A percentile compares a stretch with the other conserved stretches of the same genome.
Conservation (phyloP, 2,329 filamentous ascomycete species). For the Penicillium fuscoglaucum region DNA sequence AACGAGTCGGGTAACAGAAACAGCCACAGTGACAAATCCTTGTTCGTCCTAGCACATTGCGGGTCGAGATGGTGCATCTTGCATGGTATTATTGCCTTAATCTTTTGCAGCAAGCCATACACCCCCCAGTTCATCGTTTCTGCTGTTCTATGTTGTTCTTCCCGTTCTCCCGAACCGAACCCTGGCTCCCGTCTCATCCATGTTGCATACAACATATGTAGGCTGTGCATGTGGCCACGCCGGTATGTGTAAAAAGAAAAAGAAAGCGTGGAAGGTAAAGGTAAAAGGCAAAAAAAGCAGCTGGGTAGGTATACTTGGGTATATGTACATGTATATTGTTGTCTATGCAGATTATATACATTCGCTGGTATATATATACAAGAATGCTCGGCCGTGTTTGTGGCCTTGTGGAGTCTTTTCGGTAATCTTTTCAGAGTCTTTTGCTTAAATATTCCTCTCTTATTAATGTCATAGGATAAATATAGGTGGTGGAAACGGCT, state of each 20-base stretch:
- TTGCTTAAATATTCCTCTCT: no score
- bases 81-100: neutral
- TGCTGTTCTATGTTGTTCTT: neutral
- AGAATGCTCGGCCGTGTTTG: no score
- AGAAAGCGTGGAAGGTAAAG: neutral
- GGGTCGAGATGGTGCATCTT: neutral
- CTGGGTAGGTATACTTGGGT: neutral
- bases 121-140: no score
- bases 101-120: neutral
- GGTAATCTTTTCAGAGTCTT: no score
- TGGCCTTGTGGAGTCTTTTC: no score
- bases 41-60: neutral
- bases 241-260: neutral
- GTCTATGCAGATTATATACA: neutral
- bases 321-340: neutral
- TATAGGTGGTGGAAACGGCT: no score
- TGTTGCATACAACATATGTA: neutral
- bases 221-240: neutral
- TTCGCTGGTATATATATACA: neutral
- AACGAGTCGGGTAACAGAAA: slow-evolving; percentile 1
- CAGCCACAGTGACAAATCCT: slow-evolving; percentile 4
- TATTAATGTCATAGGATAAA: no score
- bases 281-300: neutral
- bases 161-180: neutral
- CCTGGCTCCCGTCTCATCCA: neutral